phyloP scores from a whole-genome alignment of 441 rosid species.

The Aleurites moluccanus region DNA sequence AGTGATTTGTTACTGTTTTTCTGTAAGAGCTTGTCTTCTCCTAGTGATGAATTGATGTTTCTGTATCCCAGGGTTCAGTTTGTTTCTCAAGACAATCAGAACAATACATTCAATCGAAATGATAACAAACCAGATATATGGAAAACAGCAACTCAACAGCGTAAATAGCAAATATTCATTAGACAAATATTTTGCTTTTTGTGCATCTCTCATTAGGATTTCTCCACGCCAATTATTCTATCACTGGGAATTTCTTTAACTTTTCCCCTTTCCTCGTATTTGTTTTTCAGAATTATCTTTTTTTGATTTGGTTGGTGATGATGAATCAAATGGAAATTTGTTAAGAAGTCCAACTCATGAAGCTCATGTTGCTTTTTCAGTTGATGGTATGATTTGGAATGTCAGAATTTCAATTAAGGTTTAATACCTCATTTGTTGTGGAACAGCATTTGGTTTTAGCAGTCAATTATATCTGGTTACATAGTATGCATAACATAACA shows the following conservation, averaged over 20 bases:
- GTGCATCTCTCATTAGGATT: not conserved
- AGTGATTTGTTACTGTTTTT: not conserved
- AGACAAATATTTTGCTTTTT: constrained; percentile 3
- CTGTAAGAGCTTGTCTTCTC: not conserved
- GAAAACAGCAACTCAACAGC: constrained; percentile 40
- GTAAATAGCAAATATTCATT: constrained; percentile 36
- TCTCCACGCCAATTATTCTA: not conserved
- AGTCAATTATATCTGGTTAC: not conserved
- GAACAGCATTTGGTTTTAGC: not conserved
- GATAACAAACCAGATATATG: constrained; percentile 28
- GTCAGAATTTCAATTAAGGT: constrained; percentile 2
- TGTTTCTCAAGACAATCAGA: constrained; percentile 30
- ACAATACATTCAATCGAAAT: constrained; percentile 28
- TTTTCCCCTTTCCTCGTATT: constrained; percentile 11
- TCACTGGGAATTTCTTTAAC: not conserved
- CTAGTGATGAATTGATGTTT: constrained; percentile 22
- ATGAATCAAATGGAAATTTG: constrained; percentile 39
- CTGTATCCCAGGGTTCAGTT: constrained; percentile 31
- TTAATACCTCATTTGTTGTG: constrained; percentile 5
- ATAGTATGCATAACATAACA: not conserved
- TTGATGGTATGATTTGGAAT: constrained; percentile 54
- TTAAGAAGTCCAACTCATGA: constrained; percentile 48
- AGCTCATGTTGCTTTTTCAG: constrained; percentile 81
- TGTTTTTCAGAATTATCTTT: constrained; percentile 54
- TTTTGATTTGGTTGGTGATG: constrained; percentile 74